phyloP scores from a whole-genome alignment of 108 stramenopile genomes.

The Poteriospumella lacustris region DNA sequence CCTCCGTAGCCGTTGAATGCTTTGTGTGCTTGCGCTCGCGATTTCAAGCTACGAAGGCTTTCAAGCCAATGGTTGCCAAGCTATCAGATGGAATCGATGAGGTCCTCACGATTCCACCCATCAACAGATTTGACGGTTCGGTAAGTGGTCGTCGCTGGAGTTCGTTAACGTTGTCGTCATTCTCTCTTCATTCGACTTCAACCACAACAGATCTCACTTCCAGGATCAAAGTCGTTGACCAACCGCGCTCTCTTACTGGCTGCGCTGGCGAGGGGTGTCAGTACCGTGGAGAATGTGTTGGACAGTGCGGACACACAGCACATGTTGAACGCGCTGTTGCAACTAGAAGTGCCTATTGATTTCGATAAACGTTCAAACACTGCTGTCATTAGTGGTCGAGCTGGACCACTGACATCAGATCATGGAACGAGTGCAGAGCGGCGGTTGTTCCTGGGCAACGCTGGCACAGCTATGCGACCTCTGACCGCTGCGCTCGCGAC shows the following conservation, averaged over 20 bases:
- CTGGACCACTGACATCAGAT: too few relatives aligned
- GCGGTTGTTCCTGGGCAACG: slow-evolving; percentile 87
- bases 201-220: slow-evolving; percentile 49
- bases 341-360: slow-evolving; percentile 54
- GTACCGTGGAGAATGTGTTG: slow-evolving; percentile 65
- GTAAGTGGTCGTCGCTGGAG: too few relatives aligned
- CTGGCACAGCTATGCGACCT: slow-evolving; percentile 91
- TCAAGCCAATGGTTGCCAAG: too few relatives aligned
- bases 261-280: slow-evolving; percentile 47
- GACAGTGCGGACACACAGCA: slow-evolving; percentile 91
- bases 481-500: slow-evolving; percentile 78
- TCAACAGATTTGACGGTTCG: too few relatives aligned
- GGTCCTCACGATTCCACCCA: too few relatives aligned
- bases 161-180: too few relatives aligned
- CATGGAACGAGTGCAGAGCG: too few relatives aligned
- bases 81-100: too few relatives aligned
- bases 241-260: slow-evolving; percentile 60
- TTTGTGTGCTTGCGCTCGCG: too few relatives aligned
- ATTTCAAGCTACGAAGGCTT: too few relatives aligned
- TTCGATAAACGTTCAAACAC: slow-evolving; percentile 13
- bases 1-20: too few relatives aligned
- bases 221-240: slow-evolving; percentile 84
- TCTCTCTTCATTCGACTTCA: too few relatives aligned
- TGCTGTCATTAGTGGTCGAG: slow-evolving; percentile 69
- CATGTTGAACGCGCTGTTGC: slow-evolving; percentile 84